Evolutionary conservation across 2,329 filamentous ascomycete genomes (phyloP).

Genomic region (Elsinoe arachidis): DNA sequence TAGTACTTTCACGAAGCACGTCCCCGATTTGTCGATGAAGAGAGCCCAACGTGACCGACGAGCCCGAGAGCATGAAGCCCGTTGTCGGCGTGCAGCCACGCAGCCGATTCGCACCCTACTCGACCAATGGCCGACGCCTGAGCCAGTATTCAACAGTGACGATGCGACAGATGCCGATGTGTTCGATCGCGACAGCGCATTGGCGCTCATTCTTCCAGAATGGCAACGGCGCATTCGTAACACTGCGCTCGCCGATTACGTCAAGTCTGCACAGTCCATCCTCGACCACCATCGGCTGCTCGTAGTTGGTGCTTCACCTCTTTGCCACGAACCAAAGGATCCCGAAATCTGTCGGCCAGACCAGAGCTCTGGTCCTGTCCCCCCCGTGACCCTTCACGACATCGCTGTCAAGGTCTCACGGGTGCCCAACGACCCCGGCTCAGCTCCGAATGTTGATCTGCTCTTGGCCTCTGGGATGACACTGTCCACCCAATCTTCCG

Average conservation of each 20-base stretch:
- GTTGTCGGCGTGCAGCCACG: neutral
- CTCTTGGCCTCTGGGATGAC: too few relatives aligned
- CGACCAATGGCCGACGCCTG: neutral
- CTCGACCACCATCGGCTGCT: neutral
- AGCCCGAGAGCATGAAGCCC: neutral
- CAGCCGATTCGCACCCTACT: neutral
- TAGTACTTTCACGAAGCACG: neutral
- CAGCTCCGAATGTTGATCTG: too few relatives aligned
- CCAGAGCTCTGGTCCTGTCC: neutral
- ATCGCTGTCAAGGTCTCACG: too few relatives aligned
- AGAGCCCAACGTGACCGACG: neutral
- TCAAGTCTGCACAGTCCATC: neutral
- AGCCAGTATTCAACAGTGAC: neutral
- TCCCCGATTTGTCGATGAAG: neutral
- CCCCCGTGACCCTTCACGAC: too few relatives aligned
- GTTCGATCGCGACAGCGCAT: neutral
- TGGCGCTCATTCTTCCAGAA: neutral
- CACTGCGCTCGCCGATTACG: neutral
- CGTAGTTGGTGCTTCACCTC: neutral
- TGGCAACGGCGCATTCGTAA: neutral
- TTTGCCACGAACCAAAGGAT: neutral
- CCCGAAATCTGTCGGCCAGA: neutral
- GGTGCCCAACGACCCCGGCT: too few relatives aligned
- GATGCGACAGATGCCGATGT: neutral
- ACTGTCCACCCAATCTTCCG: too few relatives aligned